Conservation (phyloP, 2,329 filamentous ascomycete genomes). For the Intubia oerlemansii region DNA sequence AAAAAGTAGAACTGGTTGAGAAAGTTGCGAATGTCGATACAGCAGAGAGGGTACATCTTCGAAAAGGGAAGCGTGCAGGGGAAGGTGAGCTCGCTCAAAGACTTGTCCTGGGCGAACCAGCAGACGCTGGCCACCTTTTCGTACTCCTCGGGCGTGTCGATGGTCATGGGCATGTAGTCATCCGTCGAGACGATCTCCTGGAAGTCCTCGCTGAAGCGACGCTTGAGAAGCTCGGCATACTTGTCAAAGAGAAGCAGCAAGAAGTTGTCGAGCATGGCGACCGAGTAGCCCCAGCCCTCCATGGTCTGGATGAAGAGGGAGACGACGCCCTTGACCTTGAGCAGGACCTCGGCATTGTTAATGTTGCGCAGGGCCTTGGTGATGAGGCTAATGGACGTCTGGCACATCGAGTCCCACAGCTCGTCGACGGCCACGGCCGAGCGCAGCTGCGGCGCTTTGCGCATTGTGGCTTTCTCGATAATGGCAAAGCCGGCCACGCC, state of each 20-base stretch:
- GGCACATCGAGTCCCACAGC: conserved; percentile 95
- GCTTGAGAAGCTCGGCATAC: conserved; percentile 80
- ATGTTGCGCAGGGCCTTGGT: conserved; percentile 57
- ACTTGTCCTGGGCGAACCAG: conserved; percentile 80
- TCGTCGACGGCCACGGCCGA: conserved; percentile 85
- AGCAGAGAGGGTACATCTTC: conserved; percentile 96
- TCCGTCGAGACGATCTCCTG: conserved; percentile 82
- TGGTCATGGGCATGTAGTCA: conserved; percentile 99
- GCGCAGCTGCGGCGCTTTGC: conserved; percentile 62
- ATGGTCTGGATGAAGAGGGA: conserved; percentile 95
- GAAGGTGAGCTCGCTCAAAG: conserved; percentile 58
- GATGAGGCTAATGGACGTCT: conserved; percentile 63
- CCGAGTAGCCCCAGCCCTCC: conserved; percentile 89
- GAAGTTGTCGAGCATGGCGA: conserved; percentile 61
- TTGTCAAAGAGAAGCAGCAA: conserved; percentile 81
- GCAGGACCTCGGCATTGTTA: conserved; percentile 68
- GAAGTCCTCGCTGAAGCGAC: conserved; percentile 85
- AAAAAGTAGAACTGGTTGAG: conserved; percentile 98
- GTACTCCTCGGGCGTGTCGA: conserved; percentile 75
- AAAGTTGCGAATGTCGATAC: conserved; percentile 95
- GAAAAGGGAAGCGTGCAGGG: conserved; percentile 94
- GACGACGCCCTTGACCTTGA: conserved; percentile 90
- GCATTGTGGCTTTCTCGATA: conserved; percentile 85
- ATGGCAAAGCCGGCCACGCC: conserved; percentile 93
- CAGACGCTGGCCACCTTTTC: conserved; percentile 90